Evolutionary conservation across 441 rosid genomes (phyloP), one percentile per base, ranked within the genome.

Genomic region (Aquilaria agallochum): DNA sequence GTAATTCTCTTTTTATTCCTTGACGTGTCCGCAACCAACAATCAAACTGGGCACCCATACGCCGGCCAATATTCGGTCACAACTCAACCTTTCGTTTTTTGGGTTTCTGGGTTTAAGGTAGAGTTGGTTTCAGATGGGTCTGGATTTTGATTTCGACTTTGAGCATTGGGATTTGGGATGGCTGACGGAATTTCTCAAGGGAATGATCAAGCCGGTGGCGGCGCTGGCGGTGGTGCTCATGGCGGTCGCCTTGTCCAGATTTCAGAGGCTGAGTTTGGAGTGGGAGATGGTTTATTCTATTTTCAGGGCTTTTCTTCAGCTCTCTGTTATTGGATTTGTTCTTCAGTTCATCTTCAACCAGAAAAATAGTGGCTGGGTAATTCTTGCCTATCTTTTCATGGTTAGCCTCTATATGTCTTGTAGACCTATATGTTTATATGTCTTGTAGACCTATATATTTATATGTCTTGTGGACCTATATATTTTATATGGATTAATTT

Each of bases 361-460:
- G 59, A 61, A 83, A 0, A 77, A 70, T 53, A 31, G 66, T 9
- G 67, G 61, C 6, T 93, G 95, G 97, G 90, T 93, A 78, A 1
- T 93, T 54, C 73, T 86, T 5, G 97, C 91, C 58, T 90, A 87
- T 67, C 77, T 90, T 73, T 90, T 93, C 89, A 93, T 90, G 98
- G 97, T 89, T 30, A 44, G 6, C 36, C 11, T 20, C 11, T 50
- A 40, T 9, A 13, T 31, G 5, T 13, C 9, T 32, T 58, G 11
- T 31, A 6, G 36, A 1, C 13, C 6, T 10, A 13, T 46, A 31
- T 47, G 5, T 31, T 50, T 32, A 47, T 4, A 2, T 15, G 10
- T 13, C 2, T 4, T 31, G n/a, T 31, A 12, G 31, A 13, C 31
- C 13, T 2, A 27, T 46, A 31, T 47, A 11, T 31, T 50, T 32